These are phyloP conservation scores for Lactarius hengduanensis DNA, from an alignment of 768 basidiomycete species.

Conservation along the genomic window DNA sequence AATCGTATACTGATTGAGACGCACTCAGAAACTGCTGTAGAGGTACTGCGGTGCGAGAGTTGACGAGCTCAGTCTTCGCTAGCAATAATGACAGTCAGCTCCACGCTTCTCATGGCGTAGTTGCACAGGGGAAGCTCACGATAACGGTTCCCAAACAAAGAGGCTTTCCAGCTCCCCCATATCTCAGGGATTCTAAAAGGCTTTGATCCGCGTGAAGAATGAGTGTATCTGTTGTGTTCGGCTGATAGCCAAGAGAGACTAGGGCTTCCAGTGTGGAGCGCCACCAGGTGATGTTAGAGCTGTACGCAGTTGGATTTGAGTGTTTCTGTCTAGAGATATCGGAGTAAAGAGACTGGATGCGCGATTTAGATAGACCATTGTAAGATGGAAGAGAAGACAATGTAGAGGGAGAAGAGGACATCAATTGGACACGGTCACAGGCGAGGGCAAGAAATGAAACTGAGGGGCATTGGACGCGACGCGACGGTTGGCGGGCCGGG, in stretches of 20 bases:
- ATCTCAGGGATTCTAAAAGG: conserved; percentile 58
- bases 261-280: conserved; percentile 59
- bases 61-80: conserved; percentile 68
- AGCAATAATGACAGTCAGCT: conserved; percentile 39
- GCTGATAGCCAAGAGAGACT: conserved; percentile 57
- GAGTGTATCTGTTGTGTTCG: conserved; percentile 46
- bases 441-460: background rate
- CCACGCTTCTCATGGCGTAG: background rate
- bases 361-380: conserved; percentile 44
- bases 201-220: conserved; percentile 54
- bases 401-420: background rate
- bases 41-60: conserved; percentile 45
- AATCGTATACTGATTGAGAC: conserved; percentile 61
- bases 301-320: conserved; percentile 80
- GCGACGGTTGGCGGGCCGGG: background rate
- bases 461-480: background rate
- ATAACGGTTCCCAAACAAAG: conserved; percentile 67
- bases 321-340: conserved; percentile 82
- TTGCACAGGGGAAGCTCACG: conserved; percentile 50
- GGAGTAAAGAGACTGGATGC: conserved; percentile 81
- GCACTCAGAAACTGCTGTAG: conserved; percentile 55
- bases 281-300: conserved; percentile 90
- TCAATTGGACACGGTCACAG: background rate
- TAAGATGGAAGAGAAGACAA: conserved; percentile 46
- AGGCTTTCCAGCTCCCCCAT: conserved; percentile 73